Percentiles rank a stretch among this genome's conserved stretches.
Conservation (phyloP, 192 early-diverging fungal species). For the Powellomyces hirtus region DNA sequence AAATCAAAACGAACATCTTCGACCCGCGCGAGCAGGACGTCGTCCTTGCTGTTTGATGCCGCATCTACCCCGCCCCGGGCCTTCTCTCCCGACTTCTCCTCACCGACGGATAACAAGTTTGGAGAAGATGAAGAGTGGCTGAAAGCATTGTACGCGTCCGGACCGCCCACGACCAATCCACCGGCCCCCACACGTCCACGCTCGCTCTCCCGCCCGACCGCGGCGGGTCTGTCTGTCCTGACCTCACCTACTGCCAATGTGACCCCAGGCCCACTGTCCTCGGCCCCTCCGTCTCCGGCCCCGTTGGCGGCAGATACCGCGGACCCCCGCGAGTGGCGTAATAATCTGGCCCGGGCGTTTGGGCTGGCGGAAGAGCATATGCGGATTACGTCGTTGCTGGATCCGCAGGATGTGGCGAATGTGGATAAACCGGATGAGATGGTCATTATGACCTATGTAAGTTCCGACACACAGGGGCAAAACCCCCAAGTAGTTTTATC, state of each 20-base stretch:
- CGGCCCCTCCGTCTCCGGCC: neutral
- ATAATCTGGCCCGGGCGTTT: constrained; percentile 26
- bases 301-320: neutral
- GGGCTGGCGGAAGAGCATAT: constrained; percentile 27
- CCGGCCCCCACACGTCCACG: neutral
- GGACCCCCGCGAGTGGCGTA: constrained; percentile 25
- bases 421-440: constrained; percentile 29
- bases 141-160: neutral
- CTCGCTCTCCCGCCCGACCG: neutral
- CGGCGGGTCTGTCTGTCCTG: neutral
- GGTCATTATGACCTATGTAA: constrained; percentile 34
- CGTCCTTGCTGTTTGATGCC: neutral
- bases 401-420: constrained; percentile 28
- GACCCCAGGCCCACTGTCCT: neutral
- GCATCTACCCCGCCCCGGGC: neutral
- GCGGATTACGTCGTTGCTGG: constrained; percentile 21
- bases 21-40: neutral
- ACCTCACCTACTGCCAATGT: neutral
- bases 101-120: neutral
- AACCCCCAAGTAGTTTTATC: neutral
- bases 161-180: neutral
- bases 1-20: neutral
- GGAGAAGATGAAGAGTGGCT: neutral
- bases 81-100: constrained; percentile 9
- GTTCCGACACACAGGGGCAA: neutral